phyloP scores from a whole-genome alignment of 306 rosid genomes.

The Crataegus laevigata region DNA sequence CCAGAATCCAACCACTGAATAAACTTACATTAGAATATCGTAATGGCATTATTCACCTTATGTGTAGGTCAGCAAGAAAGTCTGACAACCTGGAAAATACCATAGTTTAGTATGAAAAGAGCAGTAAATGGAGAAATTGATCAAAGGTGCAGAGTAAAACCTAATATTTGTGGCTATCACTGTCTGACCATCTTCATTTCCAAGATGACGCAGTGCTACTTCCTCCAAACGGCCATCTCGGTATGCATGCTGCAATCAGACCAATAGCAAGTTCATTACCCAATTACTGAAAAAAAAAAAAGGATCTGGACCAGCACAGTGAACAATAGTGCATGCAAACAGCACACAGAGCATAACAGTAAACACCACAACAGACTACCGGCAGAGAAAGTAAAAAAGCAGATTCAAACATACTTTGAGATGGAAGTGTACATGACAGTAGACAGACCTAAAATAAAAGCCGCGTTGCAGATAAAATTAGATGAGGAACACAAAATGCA shows the following conservation, averaged over 20 bases:
- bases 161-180: conserved; percentile 83
- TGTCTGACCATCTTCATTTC: conserved; percentile 73
- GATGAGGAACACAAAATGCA: not conserved
- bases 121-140: not conserved
- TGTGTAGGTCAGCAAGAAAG: conserved; percentile 64
- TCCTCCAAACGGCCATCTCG: conserved; percentile 81
- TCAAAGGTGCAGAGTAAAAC: conserved; percentile 26
- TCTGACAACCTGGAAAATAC: conserved; percentile 78
- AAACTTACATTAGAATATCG: conserved; percentile 39
- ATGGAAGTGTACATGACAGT: not conserved
- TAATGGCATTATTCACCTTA: conserved; percentile 47
- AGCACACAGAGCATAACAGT: not conserved
- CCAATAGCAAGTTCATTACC: conserved; percentile 14
- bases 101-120: conserved; percentile 10
- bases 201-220: conserved; percentile 75
- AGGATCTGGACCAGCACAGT: not conserved
- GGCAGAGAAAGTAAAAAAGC: not conserved
- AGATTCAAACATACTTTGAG: not conserved
- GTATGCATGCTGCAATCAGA: conserved; percentile 69
- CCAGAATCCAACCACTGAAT: not conserved
- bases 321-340: not conserved
- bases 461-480: not conserved
- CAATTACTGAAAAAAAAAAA: not conserved
- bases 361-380: not conserved
- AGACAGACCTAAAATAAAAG: not conserved